Base-by-base conservation (phyloP, 257 asterid species). In the Nicotiana tabacum region DNA sequence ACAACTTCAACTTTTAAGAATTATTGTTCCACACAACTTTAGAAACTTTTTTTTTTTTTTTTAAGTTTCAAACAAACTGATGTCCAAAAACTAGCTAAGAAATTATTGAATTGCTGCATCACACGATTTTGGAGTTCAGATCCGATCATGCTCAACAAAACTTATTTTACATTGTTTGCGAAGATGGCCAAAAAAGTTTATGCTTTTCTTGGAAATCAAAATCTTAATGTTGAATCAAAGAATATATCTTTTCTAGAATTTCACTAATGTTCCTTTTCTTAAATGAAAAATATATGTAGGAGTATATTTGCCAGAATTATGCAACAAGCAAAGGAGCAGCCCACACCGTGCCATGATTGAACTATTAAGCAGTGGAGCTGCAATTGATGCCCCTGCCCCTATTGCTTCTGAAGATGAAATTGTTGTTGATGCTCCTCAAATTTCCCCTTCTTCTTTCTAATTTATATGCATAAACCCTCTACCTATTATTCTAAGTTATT, bases 281-380 rank as follows among this genome's bases (percentile, higher is more conserved):
- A 6, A 2, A 12, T 1, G 21, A 68, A 82, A 46, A 55, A 43
- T 84, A 57, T 60, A 43, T 84, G 77, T 82, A 92, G 95, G 97
- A 82, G 92, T 89, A 58, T 91, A 58, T 85, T 79, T 93, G 87
- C 97, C 97, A 6, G 80, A 77, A 13, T 88, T 91, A 0, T 93
- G 97, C 78, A 83, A 87, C 83, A 88, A 85, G 51, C 92, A 88
- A 43, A 91, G 53, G 57, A 67, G 81, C 64, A 89, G 69, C 82
- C 91, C 93, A 15, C 94, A 65, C 85, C 92, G 94, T 46, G 90
- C 92, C 29, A 90, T 90, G 93, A 24, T 90, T 48, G 97, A 84
- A 81, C 85, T 91, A 57, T 69, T 90, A 80, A 91, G 90, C 87
- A 91, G 86, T 86, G 55, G 92, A 7, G 87, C 82, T 81, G 61